Base-by-base conservation (phyloP, 805 yeast species). In the Yarrowia keelungensis region DNA sequence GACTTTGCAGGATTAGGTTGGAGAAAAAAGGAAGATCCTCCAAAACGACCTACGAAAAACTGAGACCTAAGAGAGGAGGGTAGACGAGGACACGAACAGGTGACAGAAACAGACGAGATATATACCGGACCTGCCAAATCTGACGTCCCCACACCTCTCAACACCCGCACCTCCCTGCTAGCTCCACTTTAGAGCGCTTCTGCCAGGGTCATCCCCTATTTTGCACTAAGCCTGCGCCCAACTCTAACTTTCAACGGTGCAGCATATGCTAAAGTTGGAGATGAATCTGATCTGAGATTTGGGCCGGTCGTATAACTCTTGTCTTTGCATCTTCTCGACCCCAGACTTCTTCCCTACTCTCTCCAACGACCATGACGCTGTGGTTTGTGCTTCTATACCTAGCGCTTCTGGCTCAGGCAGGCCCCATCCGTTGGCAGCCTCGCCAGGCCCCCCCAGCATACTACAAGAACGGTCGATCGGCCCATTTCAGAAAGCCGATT, bases 171-270 rank as follows among this genome's bases (percentile, higher is more conserved):
- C 39, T 11, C 39, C 39, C 39, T 38, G 39, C 39, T 45, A 16
- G 47, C 26, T 9, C 36, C 16, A 14, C 19, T n/a, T 41, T 50
- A 50, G 56, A 10, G 26, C 39, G 26, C 38, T 50, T 16, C 56
- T 51, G 58, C 58, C 58, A 51, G 58, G 58, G 45, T 50, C 59
- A 39, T 53, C 59, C 45, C 45, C 59, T 38, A 53, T 38, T 53
- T 53, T 53, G 58, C 43, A 51, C 42, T 9, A 35, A 16, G 58
- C n/a, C 16, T 19, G 59, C 59, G 42, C 43, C 58, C 22, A 53
- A 53, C 59, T 53, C 59, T 53, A 53, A 53, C 59, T 53, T 53
- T 53, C 45, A 53, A 53, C 59, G 59, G 59, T 53, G 59, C 45
- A 53, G 59, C 59, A 19, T 36, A 38, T 53, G 59, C 59, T 53